A percentile compares a stretch with the other conserved stretches of the same genome.
Conservation (phyloP, 371 early-diverging fungal genomes). For the Cladochytrium tenue region DNA sequence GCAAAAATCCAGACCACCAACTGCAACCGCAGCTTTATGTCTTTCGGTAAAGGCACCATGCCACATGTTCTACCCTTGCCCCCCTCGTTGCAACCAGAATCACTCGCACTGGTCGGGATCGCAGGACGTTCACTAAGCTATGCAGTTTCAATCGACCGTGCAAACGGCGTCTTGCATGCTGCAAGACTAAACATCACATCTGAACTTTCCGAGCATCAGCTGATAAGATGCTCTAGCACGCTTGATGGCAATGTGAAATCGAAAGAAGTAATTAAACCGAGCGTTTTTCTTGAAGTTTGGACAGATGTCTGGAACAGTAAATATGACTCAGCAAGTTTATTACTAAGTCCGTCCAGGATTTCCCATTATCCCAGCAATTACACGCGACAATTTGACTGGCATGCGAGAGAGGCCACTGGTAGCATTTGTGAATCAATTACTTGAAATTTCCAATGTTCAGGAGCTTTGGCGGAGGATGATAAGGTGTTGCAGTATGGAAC, state of each 20-base stretch:
- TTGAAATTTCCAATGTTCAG: background rate
- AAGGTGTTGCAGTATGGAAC: background rate
- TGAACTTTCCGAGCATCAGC: background rate
- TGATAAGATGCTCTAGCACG: too few relatives aligned
- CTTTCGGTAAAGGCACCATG: background rate
- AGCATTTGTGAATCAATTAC: background rate
- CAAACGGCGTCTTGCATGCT: background rate
- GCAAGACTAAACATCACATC: background rate
- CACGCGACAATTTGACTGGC: background rate
- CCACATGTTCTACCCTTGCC: background rate
- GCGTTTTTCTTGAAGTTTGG: background rate
- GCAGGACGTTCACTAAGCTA: background rate
- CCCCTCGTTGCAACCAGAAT: background rate
- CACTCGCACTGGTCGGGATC: background rate
- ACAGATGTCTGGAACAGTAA: background rate
- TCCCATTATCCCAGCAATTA: constrained; percentile 1
- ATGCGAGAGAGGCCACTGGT: background rate
- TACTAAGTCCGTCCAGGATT: background rate
- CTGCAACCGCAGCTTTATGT: background rate
- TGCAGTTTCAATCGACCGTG: background rate
- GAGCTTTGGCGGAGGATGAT: constrained; percentile 2
- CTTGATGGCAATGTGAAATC: background rate
- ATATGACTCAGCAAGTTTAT: background rate
- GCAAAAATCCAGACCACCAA: background rate
- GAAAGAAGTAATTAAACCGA: background rate